Evolutionary conservation across 176 grass and related monocot species (phyloP).

Genomic region (Hyparrhenia diplandra): DNA sequence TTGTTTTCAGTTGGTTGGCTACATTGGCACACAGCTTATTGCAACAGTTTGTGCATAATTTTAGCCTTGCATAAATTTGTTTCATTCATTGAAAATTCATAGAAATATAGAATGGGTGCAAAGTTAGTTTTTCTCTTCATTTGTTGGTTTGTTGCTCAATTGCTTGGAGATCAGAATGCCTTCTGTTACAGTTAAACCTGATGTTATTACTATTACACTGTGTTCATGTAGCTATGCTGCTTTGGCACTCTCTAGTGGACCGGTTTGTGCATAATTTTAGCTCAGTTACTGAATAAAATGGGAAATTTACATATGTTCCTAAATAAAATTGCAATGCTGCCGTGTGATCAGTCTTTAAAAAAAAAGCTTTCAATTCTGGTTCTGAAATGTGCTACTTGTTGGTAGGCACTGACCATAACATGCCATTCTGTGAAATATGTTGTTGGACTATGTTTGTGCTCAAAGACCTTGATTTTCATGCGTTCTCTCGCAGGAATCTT

Average conservation of each 20-base stretch:
- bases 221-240: background rate
- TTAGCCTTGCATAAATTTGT: no score
- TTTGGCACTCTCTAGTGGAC: background rate
- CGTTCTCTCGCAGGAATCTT: conserved; percentile 23
- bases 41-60: no score
- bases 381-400: background rate
- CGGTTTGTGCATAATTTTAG: background rate
- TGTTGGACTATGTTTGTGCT: background rate
- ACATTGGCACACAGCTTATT: no score
- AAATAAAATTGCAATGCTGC: background rate
- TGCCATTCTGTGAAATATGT: background rate
- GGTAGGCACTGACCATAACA: background rate
- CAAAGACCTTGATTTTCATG: background rate
- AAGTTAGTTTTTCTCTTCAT: background rate
- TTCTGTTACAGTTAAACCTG: background rate
- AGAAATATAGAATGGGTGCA: background rate
- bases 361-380: background rate
- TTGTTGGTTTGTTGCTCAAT: background rate
- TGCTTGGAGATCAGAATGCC: background rate
- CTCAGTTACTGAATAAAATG: background rate
- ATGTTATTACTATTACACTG: background rate
- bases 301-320: background rate
- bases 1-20: no score
- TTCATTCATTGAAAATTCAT: background rate
- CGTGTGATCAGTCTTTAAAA: background rate